phyloP scores from a whole-genome alignment of 192 early-diverging fungal genomes.

The Funneliformis geosporum region DNA sequence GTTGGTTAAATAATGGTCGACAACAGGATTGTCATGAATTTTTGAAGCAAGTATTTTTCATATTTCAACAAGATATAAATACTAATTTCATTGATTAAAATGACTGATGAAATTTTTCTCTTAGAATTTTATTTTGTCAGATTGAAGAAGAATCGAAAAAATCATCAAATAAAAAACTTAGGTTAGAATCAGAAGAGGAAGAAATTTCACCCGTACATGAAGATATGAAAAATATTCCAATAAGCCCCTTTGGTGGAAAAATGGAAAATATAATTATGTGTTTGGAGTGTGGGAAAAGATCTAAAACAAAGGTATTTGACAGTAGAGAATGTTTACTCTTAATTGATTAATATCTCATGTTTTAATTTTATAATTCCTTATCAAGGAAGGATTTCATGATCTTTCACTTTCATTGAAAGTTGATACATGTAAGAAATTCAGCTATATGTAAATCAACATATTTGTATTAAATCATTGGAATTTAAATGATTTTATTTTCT shows the following conservation, averaged over 20 bases:
- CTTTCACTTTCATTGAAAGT: slow-evolving; percentile 17
- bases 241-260: slow-evolving; percentile 14
- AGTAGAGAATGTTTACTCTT: neutral
- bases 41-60: slow-evolving; percentile 13
- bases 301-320: slow-evolving; percentile 11
- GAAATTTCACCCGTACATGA: neutral
- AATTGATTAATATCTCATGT: neutral
- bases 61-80: neutral
- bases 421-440: slow-evolving; percentile 6
- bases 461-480: neutral
- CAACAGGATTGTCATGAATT: slow-evolving; percentile 32
- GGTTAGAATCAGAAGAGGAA: neutral
- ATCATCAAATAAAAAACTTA: slow-evolving; percentile 4
- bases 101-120: neutral
- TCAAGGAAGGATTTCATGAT: slow-evolving; percentile 30
- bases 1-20: slow-evolving; percentile 26
- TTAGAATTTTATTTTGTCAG: slow-evolving; percentile 27
- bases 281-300: slow-evolving; percentile 14
- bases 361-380: neutral
- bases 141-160: slow-evolving; percentile 21
- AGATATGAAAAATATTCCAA: neutral
- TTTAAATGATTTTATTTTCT: neutral
- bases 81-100: slow-evolving; percentile 1
- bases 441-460: neutral
- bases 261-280: slow-evolving; percentile 20